Evolutionary conservation across 257 asterid genomes (phyloP).

Genomic region (Leptodermis oblonga): DNA sequence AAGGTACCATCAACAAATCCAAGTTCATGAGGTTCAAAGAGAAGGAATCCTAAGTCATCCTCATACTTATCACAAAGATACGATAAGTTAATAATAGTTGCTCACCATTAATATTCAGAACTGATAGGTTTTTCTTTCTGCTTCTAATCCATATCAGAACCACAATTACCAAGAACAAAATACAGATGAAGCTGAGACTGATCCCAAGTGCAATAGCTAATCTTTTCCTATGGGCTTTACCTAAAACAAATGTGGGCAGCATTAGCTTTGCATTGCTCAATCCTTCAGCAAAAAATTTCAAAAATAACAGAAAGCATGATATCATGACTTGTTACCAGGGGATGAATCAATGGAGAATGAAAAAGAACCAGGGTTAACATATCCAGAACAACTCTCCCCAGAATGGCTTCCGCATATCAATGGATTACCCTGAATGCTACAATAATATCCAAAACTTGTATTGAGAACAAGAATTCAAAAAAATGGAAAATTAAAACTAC

Average conservation of each 20-base stretch:
- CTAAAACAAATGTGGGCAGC: slow-evolving; percentile 23
- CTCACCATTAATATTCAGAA: slow-evolving; percentile 57
- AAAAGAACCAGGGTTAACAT: slow-evolving; percentile 46
- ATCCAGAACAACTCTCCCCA: slow-evolving; percentile 58
- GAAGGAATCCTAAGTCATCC: neutral
- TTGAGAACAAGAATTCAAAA: neutral
- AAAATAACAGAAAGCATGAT: neutral
- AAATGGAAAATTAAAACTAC: neutral
- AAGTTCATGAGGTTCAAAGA: neutral
- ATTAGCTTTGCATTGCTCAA: neutral
- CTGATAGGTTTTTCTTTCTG: slow-evolving; percentile 46
- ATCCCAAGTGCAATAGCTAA: slow-evolving; percentile 68
- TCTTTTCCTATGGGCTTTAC: slow-evolving; percentile 46
- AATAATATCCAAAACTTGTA: neutral
- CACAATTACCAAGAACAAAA: slow-evolving; percentile 30
- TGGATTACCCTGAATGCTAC: slow-evolving; percentile 76
- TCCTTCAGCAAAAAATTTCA: neutral
- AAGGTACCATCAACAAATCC: neutral
- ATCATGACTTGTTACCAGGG: slow-evolving; percentile 24
- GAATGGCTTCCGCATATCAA: slow-evolving; percentile 69
- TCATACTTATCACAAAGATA: neutral
- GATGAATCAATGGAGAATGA: slow-evolving; percentile 49
- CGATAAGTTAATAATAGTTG: neutral
- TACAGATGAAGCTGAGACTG: slow-evolving; percentile 49
- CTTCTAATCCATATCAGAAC: slow-evolving; percentile 51